phyloP scores from a whole-genome alignment of 2,329 filamentous ascomycete species.

The Fusarium luffae region DNA sequence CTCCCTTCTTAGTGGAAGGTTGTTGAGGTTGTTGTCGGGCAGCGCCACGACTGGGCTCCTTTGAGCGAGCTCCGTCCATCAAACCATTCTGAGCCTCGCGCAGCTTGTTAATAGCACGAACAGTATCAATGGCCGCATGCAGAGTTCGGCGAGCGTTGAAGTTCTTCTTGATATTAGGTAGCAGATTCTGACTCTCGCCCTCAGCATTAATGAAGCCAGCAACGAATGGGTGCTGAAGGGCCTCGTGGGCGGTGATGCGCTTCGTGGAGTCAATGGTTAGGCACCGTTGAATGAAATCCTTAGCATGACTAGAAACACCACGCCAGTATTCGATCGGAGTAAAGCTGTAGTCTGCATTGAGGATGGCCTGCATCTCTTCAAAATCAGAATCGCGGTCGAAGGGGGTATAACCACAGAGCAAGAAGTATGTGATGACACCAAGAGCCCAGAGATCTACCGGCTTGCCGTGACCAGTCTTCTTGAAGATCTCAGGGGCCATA shows the following conservation, averaged over 20 bases:
- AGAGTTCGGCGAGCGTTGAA: conserved; percentile 76
- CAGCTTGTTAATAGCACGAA: conserved; percentile 77
- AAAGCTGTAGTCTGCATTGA: conserved; percentile 96
- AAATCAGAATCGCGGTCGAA: conserved; percentile 98
- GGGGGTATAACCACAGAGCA: conserved; percentile 96
- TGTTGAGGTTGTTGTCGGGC: conserved; percentile 26
- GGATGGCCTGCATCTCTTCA: conserved; percentile 99
- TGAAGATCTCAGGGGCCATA: conserved; percentile 99
- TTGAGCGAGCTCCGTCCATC: conserved; percentile 69
- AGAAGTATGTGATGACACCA: conserved; percentile 98
- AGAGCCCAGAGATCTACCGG: conserved; percentile 99
- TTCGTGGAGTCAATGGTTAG: conserved; percentile 88
- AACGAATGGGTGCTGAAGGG: conserved; percentile 74
- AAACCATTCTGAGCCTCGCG: conserved; percentile 70
- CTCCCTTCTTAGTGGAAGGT: conserved; percentile 52
- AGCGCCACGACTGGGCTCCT: conserved; percentile 59
- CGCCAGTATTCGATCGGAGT: conserved; percentile 97
- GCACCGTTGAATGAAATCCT: conserved; percentile 92
- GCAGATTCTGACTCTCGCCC: conserved; percentile 68
- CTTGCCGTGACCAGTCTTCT: conserved; percentile 97
- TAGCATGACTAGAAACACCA: conserved; percentile 84
- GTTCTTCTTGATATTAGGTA: conserved; percentile 79
- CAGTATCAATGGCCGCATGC: conserved; percentile 77
- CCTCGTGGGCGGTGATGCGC: conserved; percentile 91
- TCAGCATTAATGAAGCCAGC: conserved; percentile 62